These are phyloP conservation scores for Xenosphaeropsis pyriputrescens DNA, from an alignment of 2,329 filamentous ascomycete species.

Conservation along the genomic window DNA sequence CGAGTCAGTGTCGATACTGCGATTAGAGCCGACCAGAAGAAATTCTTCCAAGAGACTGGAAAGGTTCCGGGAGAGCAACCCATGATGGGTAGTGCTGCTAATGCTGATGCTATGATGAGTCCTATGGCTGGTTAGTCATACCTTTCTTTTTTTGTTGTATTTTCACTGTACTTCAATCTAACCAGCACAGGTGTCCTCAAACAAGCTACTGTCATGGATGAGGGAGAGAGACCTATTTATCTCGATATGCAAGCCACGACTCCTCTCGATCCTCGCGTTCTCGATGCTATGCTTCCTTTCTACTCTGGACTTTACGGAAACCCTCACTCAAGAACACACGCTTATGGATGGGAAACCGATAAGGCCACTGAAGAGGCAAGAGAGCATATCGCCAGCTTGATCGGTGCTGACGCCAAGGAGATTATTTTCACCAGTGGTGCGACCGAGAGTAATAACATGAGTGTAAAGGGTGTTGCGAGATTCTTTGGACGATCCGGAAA, in stretches of 20 bases:
- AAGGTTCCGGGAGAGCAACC: slow-evolving; percentile 13
- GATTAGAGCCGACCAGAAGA: slow-evolving; percentile 75
- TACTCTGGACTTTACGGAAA: slow-evolving; percentile 92
- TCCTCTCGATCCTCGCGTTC: slow-evolving; percentile 81
- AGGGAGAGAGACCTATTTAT: slow-evolving; percentile 88
- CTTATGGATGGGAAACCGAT: slow-evolving; percentile 97
- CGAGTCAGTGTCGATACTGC: slow-evolving; percentile 72
- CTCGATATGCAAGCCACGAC: slow-evolving; percentile 98
- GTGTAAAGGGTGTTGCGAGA: slow-evolving; percentile 90
- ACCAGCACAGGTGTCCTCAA: slow-evolving; percentile 53
- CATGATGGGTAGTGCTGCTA: slow-evolving; percentile 11
- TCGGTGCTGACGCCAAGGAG: slow-evolving; percentile 91
- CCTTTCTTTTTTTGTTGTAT: slow-evolving; percentile 2
- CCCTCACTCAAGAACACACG: slow-evolving; percentile 91
- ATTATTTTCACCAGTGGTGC: slow-evolving; percentile 98
- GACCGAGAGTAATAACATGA: slow-evolving; percentile 99
- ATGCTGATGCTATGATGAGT: slow-evolving; percentile 52
- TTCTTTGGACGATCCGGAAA: slow-evolving; percentile 90
- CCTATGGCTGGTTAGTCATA: slow-evolving; percentile 51
- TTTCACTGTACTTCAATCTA: slow-evolving; percentile 7
- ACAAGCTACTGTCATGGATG: slow-evolving; percentile 83
- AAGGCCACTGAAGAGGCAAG: slow-evolving; percentile 83
- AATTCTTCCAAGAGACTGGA: slow-evolving; percentile 45
- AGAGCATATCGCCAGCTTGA: slow-evolving; percentile 67
- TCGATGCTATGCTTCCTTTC: slow-evolving; percentile 93